Conservation (phyloP, 202 grass and related monocot genomes). For the Elaeis oleifera region DNA sequence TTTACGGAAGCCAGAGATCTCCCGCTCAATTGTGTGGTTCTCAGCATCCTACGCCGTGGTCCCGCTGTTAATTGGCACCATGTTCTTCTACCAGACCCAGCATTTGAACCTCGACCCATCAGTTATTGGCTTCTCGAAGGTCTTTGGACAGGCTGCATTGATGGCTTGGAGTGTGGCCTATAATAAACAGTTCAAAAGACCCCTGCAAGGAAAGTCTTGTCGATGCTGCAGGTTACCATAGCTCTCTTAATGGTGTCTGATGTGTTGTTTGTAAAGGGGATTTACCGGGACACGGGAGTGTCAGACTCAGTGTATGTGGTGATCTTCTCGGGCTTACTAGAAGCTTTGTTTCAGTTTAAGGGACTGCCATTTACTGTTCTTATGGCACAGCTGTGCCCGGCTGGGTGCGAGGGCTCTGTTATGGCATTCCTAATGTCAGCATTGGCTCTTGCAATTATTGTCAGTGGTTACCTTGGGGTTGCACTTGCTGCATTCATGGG, state of each 20-base stretch:
- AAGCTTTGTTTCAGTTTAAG: conserved; percentile 67
- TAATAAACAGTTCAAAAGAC: conserved; percentile 67
- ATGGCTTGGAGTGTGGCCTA: conserved; percentile 87
- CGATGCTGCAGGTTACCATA: conserved; percentile 47
- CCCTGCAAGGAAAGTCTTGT: conserved; percentile 59
- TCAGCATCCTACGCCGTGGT: conserved; percentile 61
- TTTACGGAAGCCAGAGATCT: conserved; percentile 62
- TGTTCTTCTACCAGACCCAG: conserved; percentile 98
- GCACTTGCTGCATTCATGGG: conserved; percentile 58
- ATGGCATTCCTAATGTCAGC: conserved; percentile 94
- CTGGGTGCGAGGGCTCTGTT: conserved; percentile 72
- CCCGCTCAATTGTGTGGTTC: conserved; percentile 64
- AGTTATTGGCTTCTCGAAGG: conserved; percentile 81
- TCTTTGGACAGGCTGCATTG: conserved; percentile 64
- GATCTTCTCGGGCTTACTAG: conserved; percentile 68
- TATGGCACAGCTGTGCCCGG: conserved; percentile 66
- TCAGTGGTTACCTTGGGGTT: conserved; percentile 86
- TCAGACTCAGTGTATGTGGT: conserved; percentile 70
- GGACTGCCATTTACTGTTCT: conserved; percentile 71
- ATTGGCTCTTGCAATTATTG: conserved; percentile 51
- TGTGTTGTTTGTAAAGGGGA: conserved; percentile 73
- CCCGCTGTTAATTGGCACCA: conserved; percentile 77
- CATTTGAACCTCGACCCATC: conserved; percentile 80
- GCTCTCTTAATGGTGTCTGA: conserved; percentile 72
- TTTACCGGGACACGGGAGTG: conserved; percentile 57